Base-by-base conservation (phyloP, 2,329 filamentous ascomycete genomes). In the Colletotrichum cordylinicola region DNA sequence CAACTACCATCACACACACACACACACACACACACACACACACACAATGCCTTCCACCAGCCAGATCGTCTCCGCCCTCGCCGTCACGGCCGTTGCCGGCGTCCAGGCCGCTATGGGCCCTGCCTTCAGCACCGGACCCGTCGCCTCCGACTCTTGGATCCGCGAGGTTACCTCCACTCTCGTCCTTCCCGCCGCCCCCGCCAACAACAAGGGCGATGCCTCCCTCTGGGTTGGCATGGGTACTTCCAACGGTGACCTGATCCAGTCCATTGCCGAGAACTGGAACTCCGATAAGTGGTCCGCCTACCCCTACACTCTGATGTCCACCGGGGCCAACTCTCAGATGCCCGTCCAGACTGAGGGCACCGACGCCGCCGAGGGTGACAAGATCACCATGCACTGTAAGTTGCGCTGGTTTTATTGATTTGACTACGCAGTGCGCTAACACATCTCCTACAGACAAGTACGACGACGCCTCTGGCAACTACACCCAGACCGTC, bases 171-270 rank as follows among this genome's bases (percentile, higher is more conserved):
- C 82, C 18, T 85, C 87, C 2, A 88, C 86, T 8, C 82, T 88
- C 18, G 79, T 86, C 18, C 81, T 88, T 6, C 87, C 87, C 6
- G 79, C 82, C 0, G 78, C 79, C 2, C 86, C 87, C 2, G 83
- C 79, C 39, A 82, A 82, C 43, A 82, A 82, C 52, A 80, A 80
- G 7, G 85, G 85, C 35, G 82, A 84, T 70, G 78, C 84, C 24
- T 86, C 86, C 82, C 72, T 89, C 21, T 88, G 87, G 87, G 85
- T 88, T 18, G 87, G 87, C 15, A 88, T 88, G 86, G 87, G 86
- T 6, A 88, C 86, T 6, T 85, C 84, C 6, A 84, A 84, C n/a
- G 86, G 85, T 29, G 84, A 88, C 72, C 77, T 89, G 79, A 86
- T 89, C 73, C 87, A 88, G 81, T 87, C 86, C 6, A 87, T 88